Base-by-base conservation (phyloP, 805 yeast genomes). In the Metschnikowia colocasiae region DNA sequence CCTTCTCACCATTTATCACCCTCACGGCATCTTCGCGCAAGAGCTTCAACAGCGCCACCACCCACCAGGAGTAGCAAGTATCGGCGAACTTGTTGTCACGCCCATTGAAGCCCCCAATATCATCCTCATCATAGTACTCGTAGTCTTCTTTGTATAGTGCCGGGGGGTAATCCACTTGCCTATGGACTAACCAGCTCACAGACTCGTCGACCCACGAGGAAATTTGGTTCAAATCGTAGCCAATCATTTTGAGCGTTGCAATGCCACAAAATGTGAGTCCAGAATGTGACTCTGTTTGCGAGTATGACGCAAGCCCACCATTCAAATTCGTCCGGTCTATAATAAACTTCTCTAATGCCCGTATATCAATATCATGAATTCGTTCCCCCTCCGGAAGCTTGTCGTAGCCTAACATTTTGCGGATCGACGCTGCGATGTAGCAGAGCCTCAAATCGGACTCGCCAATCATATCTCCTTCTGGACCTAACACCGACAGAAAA, bases 61-160 rank as follows among this genome's bases (percentile, higher is more conserved):
- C 78, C 97, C 97, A 90, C 74, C 89, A 90, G 6, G 85, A 78
- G 59, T 90, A 90, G 67, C 97, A 90, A 0, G 95, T 85, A 63
- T 90, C 97, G 3, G 85, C 85, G 48, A 74, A 76, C 62, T 90
- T 90, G 62, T 88, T 88, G n/a, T 79, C 81, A 40, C 97, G 72
- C 1, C 97, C 97, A 62, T 89, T 87, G 60, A 87, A 82, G 0
- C 92, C 92, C 1, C 97, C 97, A 44, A 66, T 65, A 58, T 85
- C 92, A 2, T 61, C 65, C 0, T 43, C 52, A 54, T 79, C 83
- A 43, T 61, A 65, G 45, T 53, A 62, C 25, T 68, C 74, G 47
- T 73, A 64, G 19, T 61, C 69, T 6, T 67, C 73, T 9, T 43
- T 47, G 45, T 63, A 57, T 13, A 65, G 43, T 1, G 30, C 31